Evolutionary conservation across 805 yeast genomes (phyloP), one percentile per base, ranked within the genome.

Genomic region (Yarrowia yakushimensis): DNA sequence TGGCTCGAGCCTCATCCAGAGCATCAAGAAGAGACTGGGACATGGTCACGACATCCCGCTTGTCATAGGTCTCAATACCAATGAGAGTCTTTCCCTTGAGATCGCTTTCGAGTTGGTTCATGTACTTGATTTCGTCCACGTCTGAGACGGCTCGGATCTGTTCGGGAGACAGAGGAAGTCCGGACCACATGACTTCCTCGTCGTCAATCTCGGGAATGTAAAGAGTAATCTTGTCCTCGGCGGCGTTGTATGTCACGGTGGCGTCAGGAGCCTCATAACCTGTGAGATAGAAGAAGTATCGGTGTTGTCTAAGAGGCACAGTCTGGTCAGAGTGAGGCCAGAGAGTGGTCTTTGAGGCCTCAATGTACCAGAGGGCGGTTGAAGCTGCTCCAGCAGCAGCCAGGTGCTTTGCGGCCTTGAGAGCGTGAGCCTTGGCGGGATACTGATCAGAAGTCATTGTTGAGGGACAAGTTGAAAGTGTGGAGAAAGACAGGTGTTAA

Each of bases 181-280:
- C 99, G 63, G 94, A 86, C 99, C 99, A 93, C 90, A 94, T 87
- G 42, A 93, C 87, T 71, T 90, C 97, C 45, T 94, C 98, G 43
- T 81, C 76, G 70, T 91, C 97, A 39, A 93, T 79, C 60, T 87
- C 82, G 0, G 98, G 97, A 59, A 94, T 77, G 70, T 87, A 93
- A 25, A 93, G 76, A 0, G 85, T 83, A 65, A 90, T 78, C 60
- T 82, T 79, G 45, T 86, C 89, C 7, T 73, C 67, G 3, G 67
- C 70, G 37, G 85, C 69, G 54, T 83, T 77, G 70, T 82, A 93
- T 22, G 87, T 75, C 0, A 90, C 81, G 67, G 83, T 86, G 33
- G 87, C 79, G 1, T 94, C 96, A 0, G 94, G 90, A 66, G 88
- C 85, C 57, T 61, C 64, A 61, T 87, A 86, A 17, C 99, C 99